phyloP scores from a whole-genome alignment of 2,329 filamentous ascomycete genomes.

The Fusarium oligoseptatum region DNA sequence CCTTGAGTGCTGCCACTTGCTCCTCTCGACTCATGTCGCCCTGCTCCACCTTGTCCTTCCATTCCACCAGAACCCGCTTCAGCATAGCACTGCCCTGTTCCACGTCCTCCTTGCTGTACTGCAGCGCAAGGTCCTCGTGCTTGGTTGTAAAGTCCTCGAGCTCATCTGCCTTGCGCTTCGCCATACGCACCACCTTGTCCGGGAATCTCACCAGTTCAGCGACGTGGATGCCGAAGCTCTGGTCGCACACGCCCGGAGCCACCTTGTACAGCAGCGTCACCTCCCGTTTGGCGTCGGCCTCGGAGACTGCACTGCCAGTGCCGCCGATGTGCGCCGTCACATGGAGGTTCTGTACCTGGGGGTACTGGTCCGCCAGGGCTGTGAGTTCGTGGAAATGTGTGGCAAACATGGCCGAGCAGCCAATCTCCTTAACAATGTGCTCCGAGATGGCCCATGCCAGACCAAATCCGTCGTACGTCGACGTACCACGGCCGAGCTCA shows the following conservation, averaged over 20 bases:
- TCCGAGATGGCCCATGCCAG: slow-evolving; percentile 99
- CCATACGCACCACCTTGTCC: slow-evolving; percentile 97
- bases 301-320: slow-evolving; percentile 52
- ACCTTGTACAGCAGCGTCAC: slow-evolving; percentile 98
- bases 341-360: slow-evolving; percentile 92
- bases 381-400: slow-evolving; percentile 99
- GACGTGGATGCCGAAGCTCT: slow-evolving; percentile 98
- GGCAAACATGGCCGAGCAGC: slow-evolving; percentile 93
- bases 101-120: slow-evolving; percentile 86
- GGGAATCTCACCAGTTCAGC: slow-evolving; percentile 97
- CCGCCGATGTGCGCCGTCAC: slow-evolving; percentile 92
- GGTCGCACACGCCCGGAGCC: slow-evolving; percentile 93
- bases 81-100: slow-evolving; percentile 88
- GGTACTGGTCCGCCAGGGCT: slow-evolving; percentile 86
- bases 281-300: slow-evolving; percentile 72
- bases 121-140: slow-evolving; percentile 71
- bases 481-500: slow-evolving; percentile 95
- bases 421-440: slow-evolving; percentile 95
- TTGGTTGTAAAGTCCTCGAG: slow-evolving; percentile 93
- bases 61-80: slow-evolving; percentile 84
- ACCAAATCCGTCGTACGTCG: slow-evolving; percentile 97
- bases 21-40: slow-evolving; percentile 77
- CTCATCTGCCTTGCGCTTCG: slow-evolving; percentile 98
- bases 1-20: slow-evolving; percentile 82
- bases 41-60: slow-evolving; percentile 81